Conservation (phyloP, 495 filamentous ascomycete genomes). For the Tuber microsphaerosporum region DNA sequence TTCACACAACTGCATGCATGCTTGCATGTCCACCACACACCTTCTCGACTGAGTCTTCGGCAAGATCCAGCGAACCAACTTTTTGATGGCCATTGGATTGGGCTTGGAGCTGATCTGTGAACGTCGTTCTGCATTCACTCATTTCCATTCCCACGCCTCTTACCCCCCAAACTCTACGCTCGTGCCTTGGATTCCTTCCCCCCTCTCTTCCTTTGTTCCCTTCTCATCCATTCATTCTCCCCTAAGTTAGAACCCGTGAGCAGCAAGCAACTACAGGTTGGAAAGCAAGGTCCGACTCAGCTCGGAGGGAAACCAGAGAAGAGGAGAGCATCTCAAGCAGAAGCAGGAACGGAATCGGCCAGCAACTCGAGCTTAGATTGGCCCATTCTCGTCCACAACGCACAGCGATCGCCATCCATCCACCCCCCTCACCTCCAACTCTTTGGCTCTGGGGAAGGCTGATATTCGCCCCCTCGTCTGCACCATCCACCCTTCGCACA, state of each 20-base stretch:
- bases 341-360: not conserved
- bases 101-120: conserved; percentile 3
- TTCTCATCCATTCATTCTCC: conserved; percentile 1
- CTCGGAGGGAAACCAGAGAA: not conserved
- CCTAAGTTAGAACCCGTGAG: not conserved
- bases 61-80: not conserved
- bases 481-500: conserved; percentile 10
- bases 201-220: not conserved
- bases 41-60: not conserved
- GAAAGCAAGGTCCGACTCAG: not conserved
- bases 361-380: not conserved
- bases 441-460: not conserved
- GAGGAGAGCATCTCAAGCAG: conserved; percentile 14
- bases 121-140: not conserved
- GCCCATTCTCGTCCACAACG: not conserved
- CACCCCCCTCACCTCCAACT: not conserved
- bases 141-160: not conserved
- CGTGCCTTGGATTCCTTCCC: not conserved
- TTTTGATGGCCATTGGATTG: not conserved
- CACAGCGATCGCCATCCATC: not conserved
- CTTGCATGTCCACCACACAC: not conserved
- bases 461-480: conserved; percentile 8
- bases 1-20: not conserved
- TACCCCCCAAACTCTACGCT: not conserved
- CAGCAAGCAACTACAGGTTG: not conserved